Evolutionary conservation across 768 basidiomycete species (phyloP).

Genomic region (Suillus hirtellus): DNA sequence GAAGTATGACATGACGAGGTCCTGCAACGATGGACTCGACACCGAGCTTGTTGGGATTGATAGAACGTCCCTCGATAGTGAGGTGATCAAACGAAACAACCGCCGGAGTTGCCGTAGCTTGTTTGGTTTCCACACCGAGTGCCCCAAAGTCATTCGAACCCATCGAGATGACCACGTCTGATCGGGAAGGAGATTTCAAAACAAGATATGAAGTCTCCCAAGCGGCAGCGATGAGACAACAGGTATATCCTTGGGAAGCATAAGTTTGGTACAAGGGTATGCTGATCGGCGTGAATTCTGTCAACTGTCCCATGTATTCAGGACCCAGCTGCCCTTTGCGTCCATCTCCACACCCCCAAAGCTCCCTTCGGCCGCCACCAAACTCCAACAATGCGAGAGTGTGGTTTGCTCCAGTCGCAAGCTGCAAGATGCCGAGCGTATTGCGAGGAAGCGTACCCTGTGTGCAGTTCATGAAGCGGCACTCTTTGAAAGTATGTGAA

Average conservation of each 20-base stretch:
- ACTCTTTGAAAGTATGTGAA: conserved; percentile 27
- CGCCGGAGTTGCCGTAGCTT: conserved; percentile 14
- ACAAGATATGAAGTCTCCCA: too few species aligned
- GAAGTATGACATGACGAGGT: conserved; percentile 60
- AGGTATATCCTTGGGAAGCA: too few species aligned
- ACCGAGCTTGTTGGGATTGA: conserved; percentile 23
- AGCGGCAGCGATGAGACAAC: too few species aligned
- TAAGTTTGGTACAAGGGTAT: too few species aligned
- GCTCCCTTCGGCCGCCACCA: conserved; percentile 30
- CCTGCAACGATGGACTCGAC: conserved; percentile 61
- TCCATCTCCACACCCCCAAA: conserved; percentile 82
- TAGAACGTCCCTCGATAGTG: conserved; percentile 23
- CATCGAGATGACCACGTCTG: conserved; percentile 70
- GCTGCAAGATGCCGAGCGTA: conserved; percentile 40
- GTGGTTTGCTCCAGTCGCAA: conserved; percentile 80
- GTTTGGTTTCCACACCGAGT: conserved; percentile 54
- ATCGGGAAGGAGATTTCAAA: conserved; percentile 41
- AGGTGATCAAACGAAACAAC: conserved; percentile 18
- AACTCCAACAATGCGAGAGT: conserved; percentile 64
- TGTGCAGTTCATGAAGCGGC: conserved; percentile 27
- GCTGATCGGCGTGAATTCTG: conserved; percentile 50
- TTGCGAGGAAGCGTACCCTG: conserved; percentile 25
- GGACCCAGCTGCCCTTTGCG: conserved; percentile 70
- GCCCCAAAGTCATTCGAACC: conserved; percentile 86
- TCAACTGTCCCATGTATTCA: conserved; percentile 24